A percentile compares a stretch with the other conserved stretches of the same genome.
These are phyloP conservation scores for Trichoderma sp. DNA, from an alignment of 2,329 filamentous ascomycete species.

Conservation along the genomic window DNA sequence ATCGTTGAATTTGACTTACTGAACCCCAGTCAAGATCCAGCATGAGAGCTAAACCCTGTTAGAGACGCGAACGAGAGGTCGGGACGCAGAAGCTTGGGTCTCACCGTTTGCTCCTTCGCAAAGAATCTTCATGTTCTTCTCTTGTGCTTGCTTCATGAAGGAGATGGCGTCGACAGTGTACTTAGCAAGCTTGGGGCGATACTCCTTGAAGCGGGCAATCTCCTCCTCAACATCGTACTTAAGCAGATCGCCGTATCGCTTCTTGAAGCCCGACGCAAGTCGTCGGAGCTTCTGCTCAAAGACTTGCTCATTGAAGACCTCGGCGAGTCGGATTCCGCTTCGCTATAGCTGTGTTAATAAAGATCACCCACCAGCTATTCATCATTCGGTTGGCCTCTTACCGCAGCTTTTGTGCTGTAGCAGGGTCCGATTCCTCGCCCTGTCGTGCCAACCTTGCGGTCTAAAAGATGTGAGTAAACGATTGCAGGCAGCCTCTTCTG, in stretches of 20 bases:
- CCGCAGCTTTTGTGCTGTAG: conserved; percentile 39
- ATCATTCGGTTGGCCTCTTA: conserved; percentile 13
- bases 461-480: conserved; percentile 26
- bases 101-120: conserved; percentile 62
- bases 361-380: not conserved
- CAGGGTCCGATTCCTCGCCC: conserved; percentile 46
- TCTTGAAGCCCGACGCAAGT: conserved; percentile 62
- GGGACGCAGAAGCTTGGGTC: not conserved
- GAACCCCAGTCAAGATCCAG: conserved; percentile 28
- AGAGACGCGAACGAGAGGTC: not conserved
- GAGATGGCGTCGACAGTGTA: conserved; percentile 69
- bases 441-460: conserved; percentile 43
- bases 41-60: conserved; percentile 26
- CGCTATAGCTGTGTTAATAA: conserved; percentile 46
- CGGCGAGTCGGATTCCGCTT: conserved; percentile 66
- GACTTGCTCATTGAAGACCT: conserved; percentile 66
- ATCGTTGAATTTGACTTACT: conserved; percentile 3
- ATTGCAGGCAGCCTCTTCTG: not conserved
- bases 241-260: conserved; percentile 68
- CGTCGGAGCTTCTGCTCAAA: conserved; percentile 68
- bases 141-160: conserved; percentile 64
- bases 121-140: conserved; percentile 61
- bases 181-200: conserved; percentile 58
- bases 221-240: conserved; percentile 71
- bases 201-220: conserved; percentile 62